These are phyloP conservation scores for Amanita subjunquillea DNA, from an alignment of 768 basidiomycete genomes.

Conservation along the genomic window DNA sequence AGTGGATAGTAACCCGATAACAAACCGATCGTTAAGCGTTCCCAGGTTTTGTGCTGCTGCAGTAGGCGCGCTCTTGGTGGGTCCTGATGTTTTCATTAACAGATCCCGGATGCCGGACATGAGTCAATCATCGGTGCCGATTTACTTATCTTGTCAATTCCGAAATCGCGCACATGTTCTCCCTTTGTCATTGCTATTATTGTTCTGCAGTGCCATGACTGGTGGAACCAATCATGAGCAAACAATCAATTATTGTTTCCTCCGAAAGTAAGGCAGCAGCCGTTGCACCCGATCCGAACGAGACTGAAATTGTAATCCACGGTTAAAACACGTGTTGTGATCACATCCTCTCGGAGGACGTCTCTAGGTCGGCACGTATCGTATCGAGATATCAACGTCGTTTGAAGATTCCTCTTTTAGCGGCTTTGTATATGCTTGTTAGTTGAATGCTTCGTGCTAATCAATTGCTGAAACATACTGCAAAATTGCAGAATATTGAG, in stretches of 20 bases:
- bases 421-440: not conserved
- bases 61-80: not conserved
- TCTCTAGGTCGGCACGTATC: not conserved
- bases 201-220: not conserved
- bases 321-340: conserved; percentile 2
- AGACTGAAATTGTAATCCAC: not conserved
- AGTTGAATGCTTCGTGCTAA: not conserved
- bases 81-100: not conserved
- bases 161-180: not conserved
- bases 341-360: not conserved
- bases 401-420: not conserved
- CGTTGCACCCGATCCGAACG: not conserved
- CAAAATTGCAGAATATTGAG: not conserved
- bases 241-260: not conserved
- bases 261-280: not conserved
- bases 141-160: too few species aligned
- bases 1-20: not conserved
- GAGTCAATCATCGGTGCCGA: too few species aligned
- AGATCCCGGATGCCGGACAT: not conserved
- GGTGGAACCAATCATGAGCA: not conserved
- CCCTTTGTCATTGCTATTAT: not conserved
- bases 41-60: too few species aligned
- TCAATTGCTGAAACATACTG: not conserved
- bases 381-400: not conserved
- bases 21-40: too few species aligned